Evolutionary conservation across 257 asterid species (phyloP), one percentile per base, ranked within the genome.

Genomic region (Petrea volubilis): DNA sequence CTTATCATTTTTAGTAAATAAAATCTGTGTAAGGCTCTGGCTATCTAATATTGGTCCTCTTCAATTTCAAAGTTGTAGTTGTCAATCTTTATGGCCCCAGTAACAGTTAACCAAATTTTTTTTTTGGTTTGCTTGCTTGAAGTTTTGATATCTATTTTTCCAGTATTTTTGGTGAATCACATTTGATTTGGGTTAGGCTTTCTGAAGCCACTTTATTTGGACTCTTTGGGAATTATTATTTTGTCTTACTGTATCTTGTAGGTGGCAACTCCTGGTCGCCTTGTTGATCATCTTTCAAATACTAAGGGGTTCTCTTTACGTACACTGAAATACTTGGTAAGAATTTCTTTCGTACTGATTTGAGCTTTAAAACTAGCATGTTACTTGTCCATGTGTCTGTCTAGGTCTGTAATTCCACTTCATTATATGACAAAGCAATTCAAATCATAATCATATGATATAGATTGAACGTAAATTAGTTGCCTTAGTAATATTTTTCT

Each of bases 221-320:
- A 29, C 25, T 29, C 4, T 31, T 24, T 51, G 63, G 51, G 47
- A 23, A 28, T 60, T 38, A 6, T 38, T 21, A 4, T 51, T 14
- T 64, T 43, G 17, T 21, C 14, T 3, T 55, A 18, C 14, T 61
- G 10, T 56, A 15, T 68, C n/a, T 60, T 82, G 57, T 69, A 94
- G 99, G 97, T 92, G 69, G 99, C 97, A 71, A 91, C 99, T 8
- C 99, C 99, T 81, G 99, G 97, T 5, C 97, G 97, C 47, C 90
- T 94, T 55, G 68, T 89, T 25, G 97, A 94, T 85, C 99, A 94
- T 84, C 96, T 94, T 38, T 74, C 97, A 59, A 89, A 89, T 51
- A 94, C 99, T 24, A 91, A 88, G 76, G 97, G 97, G 33, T 91
- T 94, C 87, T 86, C 96, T 53, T 83, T 94, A 44, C 95, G 92